These are phyloP conservation scores for Parietichytrium sp. DNA, from an alignment of 108 stramenopile species.

Conservation along the genomic window DNA sequence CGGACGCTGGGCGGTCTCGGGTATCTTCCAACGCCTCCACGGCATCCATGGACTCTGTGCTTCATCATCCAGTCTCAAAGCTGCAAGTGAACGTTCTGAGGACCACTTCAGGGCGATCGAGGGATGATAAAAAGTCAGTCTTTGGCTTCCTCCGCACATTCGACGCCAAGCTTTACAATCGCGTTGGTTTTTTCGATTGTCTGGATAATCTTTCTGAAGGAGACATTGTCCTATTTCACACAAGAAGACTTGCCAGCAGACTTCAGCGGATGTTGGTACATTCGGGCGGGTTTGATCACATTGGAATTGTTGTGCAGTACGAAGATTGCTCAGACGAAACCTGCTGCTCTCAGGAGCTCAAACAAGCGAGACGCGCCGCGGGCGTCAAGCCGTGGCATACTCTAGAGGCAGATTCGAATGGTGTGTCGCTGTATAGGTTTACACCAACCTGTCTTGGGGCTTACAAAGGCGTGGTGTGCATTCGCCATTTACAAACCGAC, in stretches of 20 bases:
- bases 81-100: no score
- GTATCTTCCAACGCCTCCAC: no score
- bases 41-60: no score
- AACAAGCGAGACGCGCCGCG: neutral
- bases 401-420: conserved; percentile 3
- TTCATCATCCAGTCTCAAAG: no score
- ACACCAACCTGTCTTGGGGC: conserved; percentile 15
- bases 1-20: no score
- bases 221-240: neutral
- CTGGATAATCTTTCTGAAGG: neutral
- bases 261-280: neutral
- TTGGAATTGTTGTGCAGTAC: neutral
- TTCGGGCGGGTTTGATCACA: conserved; percentile 14
- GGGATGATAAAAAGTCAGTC: no score
- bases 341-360: conserved; percentile 23
- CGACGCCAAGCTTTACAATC: neutral
- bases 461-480: conserved; percentile 6
- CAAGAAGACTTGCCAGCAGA: neutral
- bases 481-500: conserved; percentile 7
- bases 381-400: conserved; percentile 21
- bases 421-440: conserved; percentile 5
- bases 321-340: neutral
- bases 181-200: neutral
- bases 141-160: conserved; percentile 8
- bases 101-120: no score